Evolutionary conservation across 345 rosid species (phyloP), one percentile per base, ranked within the genome.

Genomic region (Leavenworthia alabamica): DNA sequence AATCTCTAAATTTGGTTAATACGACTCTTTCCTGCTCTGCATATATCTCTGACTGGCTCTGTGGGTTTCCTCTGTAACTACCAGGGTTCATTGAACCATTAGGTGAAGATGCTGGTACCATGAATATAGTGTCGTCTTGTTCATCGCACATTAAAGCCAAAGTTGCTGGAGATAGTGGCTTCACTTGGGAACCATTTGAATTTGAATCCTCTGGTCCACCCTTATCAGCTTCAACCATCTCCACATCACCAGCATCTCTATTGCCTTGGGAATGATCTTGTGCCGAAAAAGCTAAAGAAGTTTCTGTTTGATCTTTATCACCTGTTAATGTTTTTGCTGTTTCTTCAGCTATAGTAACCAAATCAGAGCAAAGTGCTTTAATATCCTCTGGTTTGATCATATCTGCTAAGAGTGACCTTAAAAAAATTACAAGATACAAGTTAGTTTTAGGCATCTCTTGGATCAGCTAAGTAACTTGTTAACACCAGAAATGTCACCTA

Each of bases 71-170:
- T 71, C 75, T 63, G 56, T 82, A 74, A 72, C 82, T 79, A 50
- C 62, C 66, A 0, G 65, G 76, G 59, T 74, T 81, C 33, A 72
- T 67, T 58, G 80, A 67, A 39, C 87, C 82, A 69, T 69, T 78
- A 45, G 89, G 79, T 44, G 94, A 82, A 76, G 96, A 33, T 62
- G 86, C 76, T 62, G 84, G 77, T 42, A 82, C 77, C 83, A 82
- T 80, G 56, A 88, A 84, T 73, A 93, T 80, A 5, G 95, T 73
- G 62, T n/a, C n/a, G n/a, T 90, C 99, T 64, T 89, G 82, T 68
- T 94, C 99, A 75, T 94, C 95, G 61, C 99, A 94, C 99, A 94
- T 94, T 74, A 94, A 79, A 56, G 90, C 99, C 82, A 94, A 75
- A 40, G 99, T 94, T 73, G 90, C 97, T 41, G 99, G 99, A 64